Evolutionary conservation across 1,139 yeast species (phyloP).

Genomic region (Candida sojae): DNA sequence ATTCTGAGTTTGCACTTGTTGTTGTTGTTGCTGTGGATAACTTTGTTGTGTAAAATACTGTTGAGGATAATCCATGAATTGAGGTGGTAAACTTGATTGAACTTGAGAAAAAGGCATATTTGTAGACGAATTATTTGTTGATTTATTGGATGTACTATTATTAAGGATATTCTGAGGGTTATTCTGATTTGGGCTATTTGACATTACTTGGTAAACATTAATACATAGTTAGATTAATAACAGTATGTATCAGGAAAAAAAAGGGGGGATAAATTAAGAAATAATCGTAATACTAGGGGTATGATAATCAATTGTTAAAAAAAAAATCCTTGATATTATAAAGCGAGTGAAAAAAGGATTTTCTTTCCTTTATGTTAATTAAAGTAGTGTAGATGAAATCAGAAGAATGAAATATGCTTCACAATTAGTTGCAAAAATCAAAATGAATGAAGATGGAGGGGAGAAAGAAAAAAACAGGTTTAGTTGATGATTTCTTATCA

Average conservation of each 20-base stretch:
- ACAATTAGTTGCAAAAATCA: neutral
- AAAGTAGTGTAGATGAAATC: neutral
- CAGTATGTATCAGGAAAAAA: neutral
- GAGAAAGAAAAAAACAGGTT: neutral
- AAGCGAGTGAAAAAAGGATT: slow-evolving; percentile 2
- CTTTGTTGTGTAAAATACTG: slow-evolving; percentile 5
- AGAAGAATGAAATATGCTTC: neutral
- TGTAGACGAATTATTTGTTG: neutral
- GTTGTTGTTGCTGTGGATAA: slow-evolving; percentile 7
- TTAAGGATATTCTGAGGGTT: neutral
- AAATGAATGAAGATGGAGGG: neutral
- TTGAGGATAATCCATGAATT: slow-evolving; percentile 11
- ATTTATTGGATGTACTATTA: slow-evolving; percentile 1
- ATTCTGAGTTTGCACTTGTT: slow-evolving; percentile 2
- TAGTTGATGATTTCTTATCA: neutral
- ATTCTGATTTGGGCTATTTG: slow-evolving; percentile 9
- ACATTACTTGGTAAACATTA: slow-evolving; percentile 8
- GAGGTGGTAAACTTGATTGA: slow-evolving; percentile 8
- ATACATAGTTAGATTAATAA: slow-evolving; percentile 5
- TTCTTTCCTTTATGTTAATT: neutral
- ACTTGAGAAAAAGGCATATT: slow-evolving; percentile 7
- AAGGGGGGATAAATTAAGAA: neutral
- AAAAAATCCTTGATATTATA: neutral
- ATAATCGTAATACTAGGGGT: neutral
- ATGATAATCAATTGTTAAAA: neutral